These are phyloP conservation scores for Lithocarpus polystachyus DNA, from an alignment of 306 rosid genomes.

Conservation along the genomic window DNA sequence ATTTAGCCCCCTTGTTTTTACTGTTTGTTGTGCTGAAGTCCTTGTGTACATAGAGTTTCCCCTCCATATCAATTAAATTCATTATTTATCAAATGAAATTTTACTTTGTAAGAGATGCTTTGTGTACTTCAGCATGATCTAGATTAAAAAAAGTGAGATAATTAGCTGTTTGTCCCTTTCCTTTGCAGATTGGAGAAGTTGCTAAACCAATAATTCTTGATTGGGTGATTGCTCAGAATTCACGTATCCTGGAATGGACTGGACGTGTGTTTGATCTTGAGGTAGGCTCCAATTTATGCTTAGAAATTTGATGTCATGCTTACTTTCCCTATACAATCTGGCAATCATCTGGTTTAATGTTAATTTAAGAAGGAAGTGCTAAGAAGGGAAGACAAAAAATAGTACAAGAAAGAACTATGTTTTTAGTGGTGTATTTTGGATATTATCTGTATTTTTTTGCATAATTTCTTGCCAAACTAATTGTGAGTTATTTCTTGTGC, in stretches of 20 bases:
- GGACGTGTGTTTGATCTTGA: constrained; percentile 53
- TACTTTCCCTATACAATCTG: neutral
- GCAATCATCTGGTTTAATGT: neutral
- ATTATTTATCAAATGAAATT: too few species aligned
- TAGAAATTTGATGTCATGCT: constrained; percentile 6
- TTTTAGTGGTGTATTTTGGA: neutral
- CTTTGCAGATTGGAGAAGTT: constrained; percentile 50
- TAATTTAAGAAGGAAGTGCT: neutral
- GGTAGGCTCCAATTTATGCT: constrained; percentile 30
- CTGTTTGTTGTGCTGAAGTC: too few species aligned
- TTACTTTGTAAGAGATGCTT: neutral
- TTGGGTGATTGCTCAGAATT: constrained; percentile 59
- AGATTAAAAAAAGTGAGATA: neutral
- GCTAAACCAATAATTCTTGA: constrained; percentile 54
- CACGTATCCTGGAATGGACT: constrained; percentile 51
- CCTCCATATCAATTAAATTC: too few species aligned
- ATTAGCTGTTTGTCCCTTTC: constrained; percentile 4
- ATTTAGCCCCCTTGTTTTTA: too few species aligned
- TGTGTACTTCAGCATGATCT: neutral
- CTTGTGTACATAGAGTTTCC: too few species aligned
- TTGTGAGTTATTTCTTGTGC: constrained; percentile 11
- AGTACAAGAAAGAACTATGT: neutral
- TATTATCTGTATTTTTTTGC: neutral
- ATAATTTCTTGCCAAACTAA: neutral
- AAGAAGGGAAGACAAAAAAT: neutral